Percentiles rank a stretch among this genome's conserved stretches.
phyloP scores from a whole-genome alignment of 2,329 filamentous ascomycete genomes.

The Cryphonectria parasitica region DNA sequence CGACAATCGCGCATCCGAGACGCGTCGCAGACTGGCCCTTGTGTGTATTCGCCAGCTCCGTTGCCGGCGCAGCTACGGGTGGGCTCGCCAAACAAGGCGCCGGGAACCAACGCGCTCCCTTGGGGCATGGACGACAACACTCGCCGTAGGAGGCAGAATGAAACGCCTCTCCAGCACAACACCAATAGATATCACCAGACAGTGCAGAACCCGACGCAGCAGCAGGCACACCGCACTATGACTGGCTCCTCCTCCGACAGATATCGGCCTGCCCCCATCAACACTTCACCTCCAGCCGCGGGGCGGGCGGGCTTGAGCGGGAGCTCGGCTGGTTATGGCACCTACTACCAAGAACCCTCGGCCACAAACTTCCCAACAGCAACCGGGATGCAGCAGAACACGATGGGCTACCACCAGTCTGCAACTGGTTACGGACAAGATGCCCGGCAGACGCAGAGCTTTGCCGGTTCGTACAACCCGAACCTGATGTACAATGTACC shows the following conservation, averaged over 20 bases:
- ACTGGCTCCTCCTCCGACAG: slow-evolving; percentile 51
- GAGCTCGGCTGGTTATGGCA: slow-evolving; percentile 59
- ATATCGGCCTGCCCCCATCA: slow-evolving; percentile 54
- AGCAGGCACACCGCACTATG: slow-evolving; percentile 50
- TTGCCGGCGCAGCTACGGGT: slow-evolving; percentile 69
- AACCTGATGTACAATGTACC: slow-evolving; percentile 81
- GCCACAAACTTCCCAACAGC: slow-evolving; percentile 53
- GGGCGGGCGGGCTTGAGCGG: slow-evolving; percentile 54
- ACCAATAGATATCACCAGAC: slow-evolving; percentile 55
- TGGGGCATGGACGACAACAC: slow-evolving; percentile 79
- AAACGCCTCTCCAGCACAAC: slow-evolving; percentile 70
- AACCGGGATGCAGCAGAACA: slow-evolving; percentile 58
- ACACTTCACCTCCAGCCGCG: slow-evolving; percentile 51
- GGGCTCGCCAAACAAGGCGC: slow-evolving; percentile 61
- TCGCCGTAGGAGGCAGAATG: slow-evolving; percentile 69
- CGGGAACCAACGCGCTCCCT: slow-evolving; percentile 52
- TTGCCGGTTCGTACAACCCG: slow-evolving; percentile 61
- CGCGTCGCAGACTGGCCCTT: slow-evolving; percentile 63
- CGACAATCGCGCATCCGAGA: slow-evolving; percentile 40
- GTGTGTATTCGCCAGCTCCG: slow-evolving; percentile 61
- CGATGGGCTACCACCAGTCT: slow-evolving; percentile 62
- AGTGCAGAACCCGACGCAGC: slow-evolving; percentile 53
- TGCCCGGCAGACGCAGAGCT: slow-evolving; percentile 58
- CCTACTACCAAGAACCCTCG: slow-evolving; percentile 61
- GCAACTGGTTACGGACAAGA: slow-evolving; percentile 64